Conservation (phyloP, 163 green algal species). For the Picocystis sp. region DNA sequence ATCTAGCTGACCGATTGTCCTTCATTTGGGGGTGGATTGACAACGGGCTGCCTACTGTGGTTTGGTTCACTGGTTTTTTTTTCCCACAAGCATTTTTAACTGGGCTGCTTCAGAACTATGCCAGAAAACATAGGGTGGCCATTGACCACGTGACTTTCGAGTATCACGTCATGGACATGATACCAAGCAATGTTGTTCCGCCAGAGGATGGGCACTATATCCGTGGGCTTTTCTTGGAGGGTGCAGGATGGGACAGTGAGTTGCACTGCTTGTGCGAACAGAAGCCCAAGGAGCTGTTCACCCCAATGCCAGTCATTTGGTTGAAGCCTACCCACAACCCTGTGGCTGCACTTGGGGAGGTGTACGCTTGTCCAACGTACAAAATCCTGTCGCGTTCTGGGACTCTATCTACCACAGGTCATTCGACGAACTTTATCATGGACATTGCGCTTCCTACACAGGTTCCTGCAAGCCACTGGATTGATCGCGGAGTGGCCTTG, state of each 20-base stretch:
- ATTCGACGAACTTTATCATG: conserved; percentile 70
- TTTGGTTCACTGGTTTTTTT: conserved; percentile 74
- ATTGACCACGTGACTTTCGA: conserved; percentile 65
- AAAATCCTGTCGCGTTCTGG: conserved; percentile 56
- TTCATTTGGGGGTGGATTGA: conserved; percentile 51
- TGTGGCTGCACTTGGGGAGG: conserved; percentile 8
- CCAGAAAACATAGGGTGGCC: conserved; percentile 42
- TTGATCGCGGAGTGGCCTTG: conserved; percentile 49
- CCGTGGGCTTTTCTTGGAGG: conserved; percentile 58
- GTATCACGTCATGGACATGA: conserved; percentile 46
- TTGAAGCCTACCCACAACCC: conserved; percentile 35
- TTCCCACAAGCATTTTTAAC: conserved; percentile 71
- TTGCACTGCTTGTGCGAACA: conserved; percentile 43
- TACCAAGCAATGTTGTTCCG: conserved; percentile 10
- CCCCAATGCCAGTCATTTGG: conserved; percentile 54
- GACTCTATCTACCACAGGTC: conserved; percentile 57
- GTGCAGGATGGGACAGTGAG: conserved; percentile 39
- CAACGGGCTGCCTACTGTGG: conserved; percentile 33
- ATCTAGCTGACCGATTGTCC: conserved; percentile 42
- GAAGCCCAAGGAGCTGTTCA: conserved; percentile 67
- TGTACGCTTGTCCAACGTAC: conserved; percentile 65
- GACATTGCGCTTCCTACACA: conserved; percentile 44
- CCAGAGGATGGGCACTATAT: conserved; percentile 53
- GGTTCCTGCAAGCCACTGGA: conserved; percentile 42
- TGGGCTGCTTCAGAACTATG: conserved; percentile 66